phyloP scores from a whole-genome alignment of 768 basidiomycete species.

The Termitomyces sp. region DNA sequence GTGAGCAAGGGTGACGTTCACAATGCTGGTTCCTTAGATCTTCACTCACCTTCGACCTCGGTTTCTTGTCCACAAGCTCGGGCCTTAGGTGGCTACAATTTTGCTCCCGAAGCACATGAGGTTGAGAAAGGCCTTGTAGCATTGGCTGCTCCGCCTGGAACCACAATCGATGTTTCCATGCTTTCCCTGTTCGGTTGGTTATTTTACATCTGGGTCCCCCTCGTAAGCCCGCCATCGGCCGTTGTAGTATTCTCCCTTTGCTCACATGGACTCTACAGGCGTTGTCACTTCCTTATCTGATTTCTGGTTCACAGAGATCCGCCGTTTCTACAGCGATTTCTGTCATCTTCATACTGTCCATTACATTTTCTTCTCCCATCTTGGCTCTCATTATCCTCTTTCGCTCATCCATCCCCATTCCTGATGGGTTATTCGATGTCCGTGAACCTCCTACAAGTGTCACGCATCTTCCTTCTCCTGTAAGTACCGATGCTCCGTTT shows the following conservation, averaged over 20 bases:
- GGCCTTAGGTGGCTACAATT: constrained; percentile 70
- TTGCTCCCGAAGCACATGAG: constrained; percentile 38
- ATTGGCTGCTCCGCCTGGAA: constrained; percentile 39
- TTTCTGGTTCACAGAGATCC: constrained; percentile 36
- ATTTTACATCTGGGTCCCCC: constrained; percentile 62
- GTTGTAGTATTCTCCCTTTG: neutral
- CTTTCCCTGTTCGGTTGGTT: constrained; percentile 61
- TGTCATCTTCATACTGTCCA: constrained; percentile 55
- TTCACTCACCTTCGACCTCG: constrained; percentile 37
- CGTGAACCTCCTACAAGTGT: constrained; percentile 40
- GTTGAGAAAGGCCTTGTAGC: constrained; percentile 53
- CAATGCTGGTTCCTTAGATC: constrained; percentile 37
- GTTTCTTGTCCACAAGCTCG: constrained; percentile 51
- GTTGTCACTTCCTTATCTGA: constrained; percentile 62
- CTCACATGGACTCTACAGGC: constrained; percentile 31
- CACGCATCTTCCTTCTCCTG: constrained; percentile 40
- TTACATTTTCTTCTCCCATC: constrained; percentile 67
- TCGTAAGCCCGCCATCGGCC: constrained; percentile 41
- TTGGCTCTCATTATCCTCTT: constrained; percentile 59
- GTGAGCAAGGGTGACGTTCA: constrained; percentile 29
- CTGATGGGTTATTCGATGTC: constrained; percentile 58
- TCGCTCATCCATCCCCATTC: constrained; percentile 63
- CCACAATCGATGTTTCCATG: constrained; percentile 53
- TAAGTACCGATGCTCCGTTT: constrained; percentile 34
- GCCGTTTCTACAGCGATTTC: constrained; percentile 35